Evolutionary conservation across 805 yeast genomes (phyloP), one percentile per base, ranked within the genome.

Genomic region (Saturnispora saitoi): DNA sequence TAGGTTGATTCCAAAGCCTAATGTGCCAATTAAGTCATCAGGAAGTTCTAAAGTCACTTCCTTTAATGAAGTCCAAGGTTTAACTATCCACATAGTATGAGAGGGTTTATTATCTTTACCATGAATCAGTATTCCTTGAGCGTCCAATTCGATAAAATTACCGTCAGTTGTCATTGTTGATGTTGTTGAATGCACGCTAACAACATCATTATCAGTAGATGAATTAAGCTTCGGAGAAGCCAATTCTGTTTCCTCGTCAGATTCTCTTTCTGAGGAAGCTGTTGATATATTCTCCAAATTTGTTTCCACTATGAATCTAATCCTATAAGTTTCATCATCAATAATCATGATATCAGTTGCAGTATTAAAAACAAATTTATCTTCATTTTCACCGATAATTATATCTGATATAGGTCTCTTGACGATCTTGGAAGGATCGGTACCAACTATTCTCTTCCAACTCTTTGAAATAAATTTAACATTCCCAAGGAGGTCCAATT

Each of bases 21-120:
- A 71, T 26, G 83, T 75, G 50, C 83, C 79, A n/a, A 81, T 76
- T 26, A 93, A 70, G 20, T 76, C 76, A 10, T 69, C 71, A 0
- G 96, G 95, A 36, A 91, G 67, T 47, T 84, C 83, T 32, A 86
- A 70, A 46, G 80, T 79, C 24, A 83, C 66, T 3, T 75, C 72
- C 47, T 80, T 77, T 3, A 84, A 68, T 34, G 81, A 83, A 3
- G 72, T 68, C 64, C 81, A 83, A 3, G 95, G 95, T 57, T 86
- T 83, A 5, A 93, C 73, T 4, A 91, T 80, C 98, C 98, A 91
- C 86, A 93, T 86, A 1, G 96, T 81, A 63, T 88, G 95, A 0
- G 83, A 71, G 1, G 91, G 90, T 32, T 74, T 61, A 14, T 74
- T 70, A 0, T 80, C 71, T 32, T 68, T 67, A 59, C 83, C 85